Base-by-base conservation (phyloP, 371 early-diverging fungal species). In the Apophysomyces sp. region DNA sequence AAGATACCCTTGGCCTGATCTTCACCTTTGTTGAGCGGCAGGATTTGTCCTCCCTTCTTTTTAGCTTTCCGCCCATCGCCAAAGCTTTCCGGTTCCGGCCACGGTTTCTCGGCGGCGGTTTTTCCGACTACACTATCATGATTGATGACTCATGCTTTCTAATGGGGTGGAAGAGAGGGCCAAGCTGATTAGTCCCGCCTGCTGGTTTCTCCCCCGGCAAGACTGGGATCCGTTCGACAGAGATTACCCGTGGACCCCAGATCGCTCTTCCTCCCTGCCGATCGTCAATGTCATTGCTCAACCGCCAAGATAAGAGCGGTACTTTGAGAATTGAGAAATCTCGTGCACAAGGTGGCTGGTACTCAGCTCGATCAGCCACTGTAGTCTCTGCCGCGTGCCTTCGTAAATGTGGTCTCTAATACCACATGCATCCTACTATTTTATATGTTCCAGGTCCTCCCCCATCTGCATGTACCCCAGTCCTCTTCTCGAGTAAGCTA, bases 321-420 rank as follows among this genome's bases (percentile, higher is more conserved):
- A 99, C 77, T 99, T 99, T 57, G 94, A 94, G 79, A 99, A 99
- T 66, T 97, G 96, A 58, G 98, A 98, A 9, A 98, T 98, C 54
- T 95, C 95, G 73, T 96, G 92, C 12, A 98, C 97, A 57, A 98
- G 75, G 64, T 94, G 91, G 58, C 90, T 88, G 34, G 88, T 85
- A 62, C 96, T 82, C 27, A 99, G 81, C 21, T 92, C 87, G 4
- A 85, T 78, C 26, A 98, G 92, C 99, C 99, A 99, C 52, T 84
- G 80, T 3, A 98, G 97, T 0, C 92, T 89, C 57, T 89, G 87
- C 27, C 89, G 80, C n/a, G 59, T 91, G 87, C 9, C 91, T 94
- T 75, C 97, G 97, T 51, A 98, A 81, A 79, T 99, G n/a, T 99
- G 58, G 98, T 95, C 70, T 99, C 99, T 3, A 99, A 81, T 32